These are phyloP conservation scores for Phaeosphaeriaceae sp. DNA, from an alignment of 2,329 filamentous ascomycete species.

Conservation along the genomic window DNA sequence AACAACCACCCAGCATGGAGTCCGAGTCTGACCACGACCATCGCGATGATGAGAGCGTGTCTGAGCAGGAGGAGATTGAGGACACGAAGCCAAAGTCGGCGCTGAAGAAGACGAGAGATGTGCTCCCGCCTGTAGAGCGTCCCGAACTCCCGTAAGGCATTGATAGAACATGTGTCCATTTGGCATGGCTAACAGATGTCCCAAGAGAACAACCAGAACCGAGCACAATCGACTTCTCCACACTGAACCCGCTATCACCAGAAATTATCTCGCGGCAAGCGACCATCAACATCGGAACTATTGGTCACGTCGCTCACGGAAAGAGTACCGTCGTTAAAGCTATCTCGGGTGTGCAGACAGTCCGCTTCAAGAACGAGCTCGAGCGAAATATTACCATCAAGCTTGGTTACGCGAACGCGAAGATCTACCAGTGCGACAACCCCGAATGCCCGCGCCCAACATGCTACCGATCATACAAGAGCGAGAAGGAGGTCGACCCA, in stretches of 20 bases:
- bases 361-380: slow-evolving; percentile 99
- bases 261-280: slow-evolving; percentile 98
- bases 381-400: slow-evolving; percentile 99
- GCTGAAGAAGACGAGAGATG: slow-evolving; percentile 76
- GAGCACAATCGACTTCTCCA: slow-evolving; percentile 81
- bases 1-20: slow-evolving; percentile 46
- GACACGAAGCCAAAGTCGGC: slow-evolving; percentile 72
- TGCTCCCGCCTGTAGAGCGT: slow-evolving; percentile 63
- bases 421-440: slow-evolving; percentile 99
- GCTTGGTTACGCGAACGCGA: slow-evolving; percentile 98
- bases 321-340: slow-evolving; percentile 99
- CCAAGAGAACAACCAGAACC: slow-evolving; percentile 83
- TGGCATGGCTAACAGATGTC: slow-evolving; percentile 23
- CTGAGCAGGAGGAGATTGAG: slow-evolving; percentile 78
- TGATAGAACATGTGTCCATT: not conserved
- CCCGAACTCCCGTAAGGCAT: slow-evolving; percentile 67
- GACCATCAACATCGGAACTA: slow-evolving; percentile 98
- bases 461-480: slow-evolving; percentile 97
- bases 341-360: slow-evolving; percentile 97
- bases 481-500: slow-evolving; percentile 97
- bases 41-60: slow-evolving; percentile 58
- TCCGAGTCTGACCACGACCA: slow-evolving; percentile 50
- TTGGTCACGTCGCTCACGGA: slow-evolving; percentile 98
- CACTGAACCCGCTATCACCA: slow-evolving; percentile 83
- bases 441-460: slow-evolving; percentile 87